Conservation (phyloP, 2,329 filamentous ascomycete species). For the Xylaria sp. region DNA sequence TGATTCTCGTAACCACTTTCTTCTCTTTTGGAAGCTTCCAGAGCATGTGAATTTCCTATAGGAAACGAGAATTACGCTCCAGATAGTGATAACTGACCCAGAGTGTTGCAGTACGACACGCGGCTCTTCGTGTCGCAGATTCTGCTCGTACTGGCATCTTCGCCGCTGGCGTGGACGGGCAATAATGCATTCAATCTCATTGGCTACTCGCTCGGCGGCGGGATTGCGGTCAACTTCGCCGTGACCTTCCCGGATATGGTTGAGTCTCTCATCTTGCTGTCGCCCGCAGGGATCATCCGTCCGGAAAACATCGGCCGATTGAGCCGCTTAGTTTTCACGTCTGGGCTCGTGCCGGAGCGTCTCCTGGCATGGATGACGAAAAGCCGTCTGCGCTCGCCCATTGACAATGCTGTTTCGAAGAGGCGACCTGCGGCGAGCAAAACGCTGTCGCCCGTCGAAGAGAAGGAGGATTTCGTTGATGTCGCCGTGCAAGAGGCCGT, state of each 20-base stretch:
- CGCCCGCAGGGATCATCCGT: slow-evolving; percentile 79
- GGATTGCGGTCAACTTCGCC: slow-evolving; percentile 78
- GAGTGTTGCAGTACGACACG: too few species aligned
- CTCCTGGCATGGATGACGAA: slow-evolving; percentile 61
- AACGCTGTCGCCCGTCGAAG: slow-evolving; percentile 34
- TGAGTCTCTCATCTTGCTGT: slow-evolving; percentile 76
- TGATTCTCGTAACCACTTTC: too few species aligned
- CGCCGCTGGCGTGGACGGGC: slow-evolving; percentile 74
- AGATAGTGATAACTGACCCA: too few species aligned
- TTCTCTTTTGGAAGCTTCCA: too few species aligned
- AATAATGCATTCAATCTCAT: slow-evolving; percentile 69
- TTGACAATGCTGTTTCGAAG: slow-evolving; percentile 53
- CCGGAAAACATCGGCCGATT: slow-evolving; percentile 61
- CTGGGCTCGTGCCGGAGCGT: slow-evolving; percentile 63
- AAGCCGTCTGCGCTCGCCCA: slow-evolving; percentile 60
- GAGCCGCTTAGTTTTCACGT: slow-evolving; percentile 63
- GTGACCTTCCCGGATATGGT: slow-evolving; percentile 77
- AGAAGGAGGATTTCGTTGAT: slow-evolving; percentile 51
- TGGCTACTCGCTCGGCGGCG: slow-evolving; percentile 86
- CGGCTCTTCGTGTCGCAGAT: slow-evolving; percentile 78
- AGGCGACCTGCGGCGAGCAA: slow-evolving; percentile 33
- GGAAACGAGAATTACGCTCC: too few species aligned
- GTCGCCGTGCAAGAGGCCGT: slow-evolving; percentile 56
- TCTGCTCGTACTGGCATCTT: slow-evolving; percentile 75
- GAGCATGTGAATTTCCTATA: too few species aligned